Percentiles rank a stretch among this genome's conserved stretches.
Conservation (phyloP, 148 eudicot genomes). For the Persicaria maculosa region DNA sequence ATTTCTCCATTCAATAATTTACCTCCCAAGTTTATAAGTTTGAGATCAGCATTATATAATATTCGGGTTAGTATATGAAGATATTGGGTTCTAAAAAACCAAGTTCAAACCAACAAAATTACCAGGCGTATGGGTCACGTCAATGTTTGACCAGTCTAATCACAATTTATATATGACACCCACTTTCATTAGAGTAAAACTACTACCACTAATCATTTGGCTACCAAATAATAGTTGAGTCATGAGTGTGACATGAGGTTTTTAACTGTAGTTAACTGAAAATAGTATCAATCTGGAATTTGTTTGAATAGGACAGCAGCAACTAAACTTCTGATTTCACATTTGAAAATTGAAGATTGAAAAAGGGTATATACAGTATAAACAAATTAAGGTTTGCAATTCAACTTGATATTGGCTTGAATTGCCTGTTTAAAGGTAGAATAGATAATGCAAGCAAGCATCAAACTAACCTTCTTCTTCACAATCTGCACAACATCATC, state of each 20-base stretch:
- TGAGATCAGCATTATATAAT: too few species aligned
- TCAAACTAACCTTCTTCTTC: slow-evolving; percentile 70
- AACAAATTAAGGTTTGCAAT: neutral
- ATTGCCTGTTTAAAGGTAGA: neutral
- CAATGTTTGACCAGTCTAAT: too few species aligned
- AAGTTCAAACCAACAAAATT: too few species aligned
- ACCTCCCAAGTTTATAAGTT: too few species aligned
- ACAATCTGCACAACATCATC: slow-evolving; percentile 98
- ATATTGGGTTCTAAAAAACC: too few species aligned
- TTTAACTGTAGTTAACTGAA: neutral
- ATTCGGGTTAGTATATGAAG: too few species aligned
- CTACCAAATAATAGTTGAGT: neutral
- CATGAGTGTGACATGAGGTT: neutral
- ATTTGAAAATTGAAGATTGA: neutral
- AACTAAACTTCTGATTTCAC: neutral
- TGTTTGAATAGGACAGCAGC: neutral
- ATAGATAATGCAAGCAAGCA: slow-evolving; percentile 1
- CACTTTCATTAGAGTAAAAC: neutral
- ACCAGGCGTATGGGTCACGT: too few species aligned
- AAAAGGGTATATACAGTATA: too few species aligned
- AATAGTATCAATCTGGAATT: neutral
- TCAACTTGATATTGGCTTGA: slow-evolving; percentile 1
- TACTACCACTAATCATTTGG: neutral
- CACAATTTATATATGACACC: too few species aligned
- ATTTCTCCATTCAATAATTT: neutral